Evolutionary conservation across 805 yeast species (phyloP).

Genomic region (Kuraishia molischiana): DNA sequence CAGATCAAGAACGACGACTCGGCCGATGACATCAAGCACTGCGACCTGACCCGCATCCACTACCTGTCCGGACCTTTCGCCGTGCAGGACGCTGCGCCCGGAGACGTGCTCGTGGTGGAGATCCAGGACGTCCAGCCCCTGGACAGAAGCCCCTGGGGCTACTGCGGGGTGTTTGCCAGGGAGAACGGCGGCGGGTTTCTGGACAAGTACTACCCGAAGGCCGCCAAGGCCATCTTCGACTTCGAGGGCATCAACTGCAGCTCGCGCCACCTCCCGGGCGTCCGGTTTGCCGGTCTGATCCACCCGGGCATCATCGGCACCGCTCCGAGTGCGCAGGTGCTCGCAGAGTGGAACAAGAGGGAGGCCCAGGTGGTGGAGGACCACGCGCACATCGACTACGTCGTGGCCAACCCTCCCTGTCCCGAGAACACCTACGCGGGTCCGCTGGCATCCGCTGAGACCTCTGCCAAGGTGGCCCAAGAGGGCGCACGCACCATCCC

Average conservation of each 20-base stretch:
- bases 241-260: conserved; percentile 40
- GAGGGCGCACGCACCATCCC: conserved; percentile 46
- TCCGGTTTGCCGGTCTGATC: conserved; percentile 36
- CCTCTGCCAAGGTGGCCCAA: conserved; percentile 19
- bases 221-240: conserved; percentile 43
- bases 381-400: conserved; percentile 21
- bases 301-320: conserved; percentile 45
- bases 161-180: conserved; percentile 37
- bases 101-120: conserved; percentile 38
- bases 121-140: conserved; percentile 43
- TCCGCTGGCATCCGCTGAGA: conserved; percentile 18
- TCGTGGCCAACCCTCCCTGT: conserved; percentile 31
- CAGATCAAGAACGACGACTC: conserved; percentile 35
- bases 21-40: conserved; percentile 37
- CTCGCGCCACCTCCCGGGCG: conserved; percentile 40
- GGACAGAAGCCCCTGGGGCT: conserved; percentile 45
- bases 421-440: conserved; percentile 30
- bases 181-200: conserved; percentile 42
- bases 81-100: conserved; percentile 33
- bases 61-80: conserved; percentile 40
- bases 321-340: conserved; percentile 34
- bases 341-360: conserved; percentile 34
- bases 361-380: conserved; percentile 26
- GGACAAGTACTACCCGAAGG: conserved; percentile 37
- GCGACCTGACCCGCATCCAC: conserved; percentile 35